Percentiles rank a stretch among this genome's conserved stretches.
Conservation (phyloP, 148 eudicot species). For the Vaccinium myrtillus region DNA sequence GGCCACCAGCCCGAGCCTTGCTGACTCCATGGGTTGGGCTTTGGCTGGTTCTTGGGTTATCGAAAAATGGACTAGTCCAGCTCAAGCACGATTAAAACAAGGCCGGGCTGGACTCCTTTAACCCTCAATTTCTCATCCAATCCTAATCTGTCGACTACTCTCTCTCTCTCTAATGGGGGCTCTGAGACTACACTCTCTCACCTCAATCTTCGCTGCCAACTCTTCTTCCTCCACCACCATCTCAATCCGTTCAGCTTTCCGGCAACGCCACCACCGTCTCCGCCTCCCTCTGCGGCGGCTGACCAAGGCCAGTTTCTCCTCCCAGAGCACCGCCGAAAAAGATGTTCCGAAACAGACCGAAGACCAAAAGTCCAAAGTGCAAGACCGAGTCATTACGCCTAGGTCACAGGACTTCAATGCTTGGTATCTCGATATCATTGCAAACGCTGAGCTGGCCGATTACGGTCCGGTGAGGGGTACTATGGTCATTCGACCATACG, state of each 20-base stretch:
- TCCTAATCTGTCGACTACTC: background rate
- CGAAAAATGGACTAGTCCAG: background rate
- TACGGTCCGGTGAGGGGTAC: constrained; percentile 98
- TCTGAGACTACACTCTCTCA: constrained; percentile 49
- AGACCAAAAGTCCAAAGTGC: constrained; percentile 29
- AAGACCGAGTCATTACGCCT: constrained; percentile 65
- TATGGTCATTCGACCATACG: constrained; percentile 97
- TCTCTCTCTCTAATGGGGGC: constrained; percentile 45
- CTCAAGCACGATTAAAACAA: background rate
- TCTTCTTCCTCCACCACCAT: constrained; percentile 30
- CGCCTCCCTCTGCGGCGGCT: constrained; percentile 28
- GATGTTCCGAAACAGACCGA: constrained; percentile 30
- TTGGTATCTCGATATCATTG: constrained; percentile 88
- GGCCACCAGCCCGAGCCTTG: too few relatives aligned
- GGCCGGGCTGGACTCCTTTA: background rate
- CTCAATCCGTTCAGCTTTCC: constrained; percentile 30
- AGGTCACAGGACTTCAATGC: constrained; percentile 88
- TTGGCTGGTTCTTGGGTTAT: background rate
- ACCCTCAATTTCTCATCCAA: background rate
- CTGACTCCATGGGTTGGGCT: background rate
- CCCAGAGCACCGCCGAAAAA: constrained; percentile 34
- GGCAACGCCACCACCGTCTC: constrained; percentile 17
- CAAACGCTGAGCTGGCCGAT: constrained; percentile 88
- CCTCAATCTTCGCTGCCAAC: constrained; percentile 29
- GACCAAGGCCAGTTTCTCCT: constrained; percentile 30